Evolutionary conservation across 2,329 filamentous ascomycete species (phyloP).

Genomic region (Colletotrichum sp.): DNA sequence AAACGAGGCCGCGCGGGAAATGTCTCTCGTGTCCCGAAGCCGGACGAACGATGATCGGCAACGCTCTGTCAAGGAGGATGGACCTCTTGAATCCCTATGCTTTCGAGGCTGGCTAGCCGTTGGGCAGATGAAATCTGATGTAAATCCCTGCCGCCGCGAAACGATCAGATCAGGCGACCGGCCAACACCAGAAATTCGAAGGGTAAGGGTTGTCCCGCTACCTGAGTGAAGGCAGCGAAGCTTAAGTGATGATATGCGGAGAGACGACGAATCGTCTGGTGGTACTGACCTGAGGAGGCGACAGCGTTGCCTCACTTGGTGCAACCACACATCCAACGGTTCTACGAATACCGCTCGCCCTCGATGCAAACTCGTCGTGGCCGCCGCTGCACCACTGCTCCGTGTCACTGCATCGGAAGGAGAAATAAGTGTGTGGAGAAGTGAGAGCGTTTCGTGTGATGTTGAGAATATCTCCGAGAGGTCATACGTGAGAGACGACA

Average conservation of each 20-base stretch:
- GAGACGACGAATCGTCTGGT: neutral
- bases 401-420: constrained; percentile 14
- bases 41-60: neutral
- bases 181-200: neutral
- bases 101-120: neutral
- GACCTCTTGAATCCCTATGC: neutral
- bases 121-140: neutral
- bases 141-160: neutral
- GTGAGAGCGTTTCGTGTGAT: neutral
- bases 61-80: neutral
- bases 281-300: constrained; percentile 15
- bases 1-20: neutral
- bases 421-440: constrained; percentile 10
- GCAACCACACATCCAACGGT: constrained; percentile 7
- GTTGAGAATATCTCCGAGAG: constrained; percentile 13
- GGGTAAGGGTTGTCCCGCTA: neutral
- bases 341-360: constrained; percentile 7
- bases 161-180: neutral
- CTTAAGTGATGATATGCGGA: neutral
- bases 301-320: constrained; percentile 16
- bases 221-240: neutral
- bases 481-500: neutral
- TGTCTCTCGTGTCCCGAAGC: neutral
- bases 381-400: constrained; percentile 11
- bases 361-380: constrained; percentile 23